Base-by-base conservation (phyloP, 495 filamentous ascomycete genomes). In the Acidiella bohemica region DNA sequence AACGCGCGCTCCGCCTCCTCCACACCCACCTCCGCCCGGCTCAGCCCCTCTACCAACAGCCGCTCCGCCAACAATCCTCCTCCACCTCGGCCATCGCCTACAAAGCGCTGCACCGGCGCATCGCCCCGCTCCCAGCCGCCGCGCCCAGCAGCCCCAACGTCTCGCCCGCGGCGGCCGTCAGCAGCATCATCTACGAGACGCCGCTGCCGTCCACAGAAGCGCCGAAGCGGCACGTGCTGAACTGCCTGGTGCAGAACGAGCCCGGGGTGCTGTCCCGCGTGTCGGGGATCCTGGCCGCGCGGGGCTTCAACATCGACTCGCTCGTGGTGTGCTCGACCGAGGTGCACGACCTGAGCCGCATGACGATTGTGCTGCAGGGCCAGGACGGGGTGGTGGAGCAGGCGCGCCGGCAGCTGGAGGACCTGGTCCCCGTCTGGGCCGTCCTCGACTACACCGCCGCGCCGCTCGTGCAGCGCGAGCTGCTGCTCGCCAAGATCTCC, bases 241-340 rank as follows among this genome's bases (percentile, higher is more conserved):
- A 97, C 66, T 97, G 90, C 63, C 76, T 97, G 39, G 90, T 97
- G 47, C 90, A 97, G 61, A 97, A 97, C 64, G 90, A 97, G 63
- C 90, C 90, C 31, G 90, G 90, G 60, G 90, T 97, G 38, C 72
- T 97, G 14, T 93, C 86, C 32, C 85, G 90, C 42, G 83, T 97
- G 9, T 95, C 90, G 8, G 90, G 90, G 39, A 96, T 97, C 56
- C 72, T 97, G 22, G 90, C 90, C 12, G 90, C 90, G 20, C 73
- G 90, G 28, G 90, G 90, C 42, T 97, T 97, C 78, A 97, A 97
- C 67, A 97, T 97, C 57, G 90, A 97, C 72, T 88, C 81, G 40
- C 67, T 97, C 41, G 90, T 97, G 34, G 90, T 97, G 27, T 96
- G 90, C 67, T 86, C 81, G 59, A 97, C 90, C 30, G 90, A 95